Conservation (phyloP, 225 moss, liverwort and hornwort species). For the Antitrichia curtipendula region DNA sequence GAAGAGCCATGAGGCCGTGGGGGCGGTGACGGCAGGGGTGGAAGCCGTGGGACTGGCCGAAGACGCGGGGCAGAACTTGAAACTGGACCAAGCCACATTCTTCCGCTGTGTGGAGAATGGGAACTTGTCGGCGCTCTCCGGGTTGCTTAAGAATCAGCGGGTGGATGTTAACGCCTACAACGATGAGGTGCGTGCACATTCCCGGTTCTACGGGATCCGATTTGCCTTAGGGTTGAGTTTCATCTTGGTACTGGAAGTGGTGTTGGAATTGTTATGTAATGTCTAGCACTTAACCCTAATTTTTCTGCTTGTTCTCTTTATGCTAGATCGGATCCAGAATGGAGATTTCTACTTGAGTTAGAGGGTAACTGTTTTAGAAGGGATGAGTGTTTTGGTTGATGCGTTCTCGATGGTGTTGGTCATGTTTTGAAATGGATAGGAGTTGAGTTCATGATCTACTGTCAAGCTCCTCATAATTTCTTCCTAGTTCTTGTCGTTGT, state of each 20-base stretch:
- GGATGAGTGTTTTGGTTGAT: neutral
- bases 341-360: neutral
- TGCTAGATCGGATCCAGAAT: neutral
- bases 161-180: conserved; percentile 51
- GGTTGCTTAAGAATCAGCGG: conserved; percentile 14
- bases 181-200: conserved; percentile 25
- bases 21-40: neutral
- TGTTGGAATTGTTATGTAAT: neutral
- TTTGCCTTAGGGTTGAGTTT: neutral
- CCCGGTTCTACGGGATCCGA: neutral
- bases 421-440: neutral
- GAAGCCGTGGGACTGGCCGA: conserved; percentile 35
- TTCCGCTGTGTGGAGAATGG: conserved; percentile 51
- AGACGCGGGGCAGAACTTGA: conserved; percentile 46
- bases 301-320: neutral
- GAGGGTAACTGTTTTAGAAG: neutral
- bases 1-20: neutral
- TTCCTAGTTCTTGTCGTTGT: neutral
- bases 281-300: neutral
- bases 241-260: neutral
- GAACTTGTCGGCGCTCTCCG: conserved; percentile 12
- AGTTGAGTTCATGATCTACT: neutral
- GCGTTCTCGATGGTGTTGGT: neutral
- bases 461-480: neutral
- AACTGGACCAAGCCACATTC: conserved; percentile 41